phyloP scores from a whole-genome alignment of 2,329 filamentous ascomycete species.

The Emericellopsis cladophorae region DNA sequence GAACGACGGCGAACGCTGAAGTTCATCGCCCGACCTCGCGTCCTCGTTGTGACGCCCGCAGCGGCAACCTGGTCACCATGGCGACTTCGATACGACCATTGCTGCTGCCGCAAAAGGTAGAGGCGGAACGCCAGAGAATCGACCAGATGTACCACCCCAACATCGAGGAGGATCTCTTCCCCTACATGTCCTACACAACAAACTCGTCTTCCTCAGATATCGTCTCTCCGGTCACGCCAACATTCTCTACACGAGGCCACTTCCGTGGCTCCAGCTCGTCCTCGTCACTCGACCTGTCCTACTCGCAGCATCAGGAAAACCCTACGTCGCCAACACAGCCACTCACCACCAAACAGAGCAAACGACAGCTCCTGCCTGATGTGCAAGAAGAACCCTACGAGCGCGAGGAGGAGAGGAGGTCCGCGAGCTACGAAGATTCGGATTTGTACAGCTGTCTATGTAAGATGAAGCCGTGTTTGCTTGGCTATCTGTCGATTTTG shows the following conservation, averaged over 20 bases:
- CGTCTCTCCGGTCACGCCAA: constrained; percentile 58
- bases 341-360: constrained; percentile 15
- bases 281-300: constrained; percentile 59
- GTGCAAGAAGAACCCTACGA: constrained; percentile 75
- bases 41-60: constrained; percentile 8
- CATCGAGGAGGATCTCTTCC: constrained; percentile 18
- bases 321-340: constrained; percentile 30
- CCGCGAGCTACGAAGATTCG: constrained; percentile 17
- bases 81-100: constrained; percentile 38
- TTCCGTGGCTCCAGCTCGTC: constrained; percentile 59
- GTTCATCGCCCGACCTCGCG: neutral
- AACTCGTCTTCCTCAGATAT: constrained; percentile 53
- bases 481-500: neutral
- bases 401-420: constrained; percentile 39
- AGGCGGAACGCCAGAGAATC: constrained; percentile 29
- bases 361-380: constrained; percentile 56
- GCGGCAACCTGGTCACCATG: constrained; percentile 17
- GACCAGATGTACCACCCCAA: constrained; percentile 16
- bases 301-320: constrained; percentile 9
- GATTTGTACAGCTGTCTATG: constrained; percentile 59
- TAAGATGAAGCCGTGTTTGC: constrained; percentile 28
- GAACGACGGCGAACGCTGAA: neutral
- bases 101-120: constrained; percentile 38
- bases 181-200: constrained; percentile 26
- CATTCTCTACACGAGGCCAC: constrained; percentile 53